Evolutionary conservation across 1,284 basidiomycete genomes (phyloP), one percentile per base, ranked within the genome.

Genomic region (Lentinula novae-zelandiae): DNA sequence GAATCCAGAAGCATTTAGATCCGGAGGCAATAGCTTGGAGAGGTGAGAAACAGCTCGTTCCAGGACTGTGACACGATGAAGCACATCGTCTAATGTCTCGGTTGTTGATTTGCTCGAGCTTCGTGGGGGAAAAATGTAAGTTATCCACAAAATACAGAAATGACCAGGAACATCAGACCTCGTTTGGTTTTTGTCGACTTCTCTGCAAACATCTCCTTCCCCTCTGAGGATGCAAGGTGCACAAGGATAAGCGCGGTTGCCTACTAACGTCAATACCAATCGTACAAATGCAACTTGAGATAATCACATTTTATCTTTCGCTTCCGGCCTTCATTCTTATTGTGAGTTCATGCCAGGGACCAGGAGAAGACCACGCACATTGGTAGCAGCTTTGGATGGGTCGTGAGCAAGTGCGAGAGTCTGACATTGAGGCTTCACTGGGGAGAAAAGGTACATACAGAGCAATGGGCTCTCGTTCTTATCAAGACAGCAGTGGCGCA

Each of bases 331-430:
- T 38, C 22, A 7, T 10, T 39, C 3, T 27, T 20, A 15, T 42
- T 15, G 12, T 46, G 4, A 22, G n/a, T 55, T 15, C 15, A 34
- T 12, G n/a, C 5, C 15, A 22, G 3, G 36, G 8, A 10, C 9
- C 5, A 10, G 40, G 6, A 36, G 22, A 3, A n/a, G 15, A 31
- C 12, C 8, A 60, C 65, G 20, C 48, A 64, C 65, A 66, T 59
- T 66, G 65, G 17, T 61, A 64, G 40, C 65, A 66, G 52, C 63
- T 66, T 51, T 66, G 65, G 17, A 66, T 66, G 31, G 65, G 65
- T 52, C 64, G 57, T n/a, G 63, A 60, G 34, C 56, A 58, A 8
- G 57, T 59, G 10, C 58, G 50, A 36, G 58, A 53, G 27, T 60
- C 58, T 15, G 58, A 60, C 58, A 59, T 60, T 22, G 7, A 53